Evolutionary conservation across 1,139 yeast species (phyloP).

Genomic region (Debaryomyces sp.): DNA sequence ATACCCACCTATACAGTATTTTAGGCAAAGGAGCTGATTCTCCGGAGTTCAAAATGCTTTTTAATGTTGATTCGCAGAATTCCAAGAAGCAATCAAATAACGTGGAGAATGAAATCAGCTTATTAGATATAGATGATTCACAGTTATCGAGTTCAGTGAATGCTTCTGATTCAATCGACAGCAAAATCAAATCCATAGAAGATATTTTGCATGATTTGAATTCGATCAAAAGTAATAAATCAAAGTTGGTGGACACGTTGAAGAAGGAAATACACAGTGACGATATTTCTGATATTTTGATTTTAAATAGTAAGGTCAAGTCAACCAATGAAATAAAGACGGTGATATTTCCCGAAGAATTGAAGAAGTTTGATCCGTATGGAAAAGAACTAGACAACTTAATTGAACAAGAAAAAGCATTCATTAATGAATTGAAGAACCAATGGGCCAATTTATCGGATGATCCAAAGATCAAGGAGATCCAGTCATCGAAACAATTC

Average conservation of each 20-base stretch:
- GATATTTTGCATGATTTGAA: conserved; percentile 49
- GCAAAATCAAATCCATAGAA: conserved; percentile 46
- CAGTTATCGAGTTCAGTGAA: conserved; percentile 19
- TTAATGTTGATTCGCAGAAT: conserved; percentile 15
- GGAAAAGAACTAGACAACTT: conserved; percentile 70
- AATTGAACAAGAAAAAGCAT: conserved; percentile 59
- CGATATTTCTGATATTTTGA: conserved; percentile 79
- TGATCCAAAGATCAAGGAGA: conserved; percentile 42
- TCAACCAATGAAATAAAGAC: conserved; percentile 59
- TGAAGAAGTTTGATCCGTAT: conserved; percentile 75
- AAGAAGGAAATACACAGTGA: conserved; percentile 76
- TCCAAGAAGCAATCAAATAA: conserved; percentile 15
- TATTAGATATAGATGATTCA: conserved; percentile 65
- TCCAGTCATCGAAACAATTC: conserved; percentile 37
- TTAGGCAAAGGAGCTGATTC: conserved; percentile 40
- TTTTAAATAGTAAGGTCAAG: conserved; percentile 64
- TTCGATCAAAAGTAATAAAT: conserved; percentile 58
- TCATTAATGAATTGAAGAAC: conserved; percentile 58
- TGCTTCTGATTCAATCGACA: conserved; percentile 26
- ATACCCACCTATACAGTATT: conserved; percentile 27
- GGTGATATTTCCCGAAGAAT: conserved; percentile 68
- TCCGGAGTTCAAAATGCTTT: conserved; percentile 32
- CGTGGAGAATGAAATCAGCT: conserved; percentile 40
- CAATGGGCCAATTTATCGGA: conserved; percentile 60
- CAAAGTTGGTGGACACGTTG: conserved; percentile 61